Evolutionary conservation across 176 grass and related monocot genomes (phyloP).

Genomic region (Hyparrhenia diplandra): DNA sequence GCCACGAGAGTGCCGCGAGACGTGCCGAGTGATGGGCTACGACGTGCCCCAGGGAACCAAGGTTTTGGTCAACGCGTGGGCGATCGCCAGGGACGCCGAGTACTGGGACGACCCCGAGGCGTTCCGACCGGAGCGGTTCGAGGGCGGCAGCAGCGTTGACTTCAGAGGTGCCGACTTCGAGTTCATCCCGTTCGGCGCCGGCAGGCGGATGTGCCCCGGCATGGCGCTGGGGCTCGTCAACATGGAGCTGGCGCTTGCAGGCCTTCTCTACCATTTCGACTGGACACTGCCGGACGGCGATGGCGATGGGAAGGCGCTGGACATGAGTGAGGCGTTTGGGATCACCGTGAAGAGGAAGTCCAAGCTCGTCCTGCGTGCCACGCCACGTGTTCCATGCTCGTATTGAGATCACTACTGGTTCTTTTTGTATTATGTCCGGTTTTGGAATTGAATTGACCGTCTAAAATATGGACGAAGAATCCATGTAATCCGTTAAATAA

Average conservation of each 20-base stretch:
- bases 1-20: not conserved
- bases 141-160: not conserved
- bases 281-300: not conserved
- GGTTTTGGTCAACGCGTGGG: conserved; percentile 24
- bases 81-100: not conserved
- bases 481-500: too few relatives aligned
- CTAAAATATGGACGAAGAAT: too few relatives aligned
- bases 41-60: not conserved
- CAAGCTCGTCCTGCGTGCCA: not conserved
- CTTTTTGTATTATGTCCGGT: too few relatives aligned
- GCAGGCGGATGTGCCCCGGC: conserved; percentile 5
- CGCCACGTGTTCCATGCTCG: not conserved
- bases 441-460: too few relatives aligned
- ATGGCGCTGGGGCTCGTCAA: not conserved
- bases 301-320: not conserved
- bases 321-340: not conserved
- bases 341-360: not conserved
- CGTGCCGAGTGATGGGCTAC: not conserved
- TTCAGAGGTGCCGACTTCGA: not conserved
- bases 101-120: not conserved
- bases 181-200: conserved; percentile 5
- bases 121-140: conserved; percentile 19
- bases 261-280: conserved; percentile 8
- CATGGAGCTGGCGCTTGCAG: not conserved
- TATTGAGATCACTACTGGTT: too few relatives aligned